These are phyloP conservation scores for Cladosporium sp. DNA, from an alignment of 2,329 filamentous ascomycete species.

Conservation along the genomic window DNA sequence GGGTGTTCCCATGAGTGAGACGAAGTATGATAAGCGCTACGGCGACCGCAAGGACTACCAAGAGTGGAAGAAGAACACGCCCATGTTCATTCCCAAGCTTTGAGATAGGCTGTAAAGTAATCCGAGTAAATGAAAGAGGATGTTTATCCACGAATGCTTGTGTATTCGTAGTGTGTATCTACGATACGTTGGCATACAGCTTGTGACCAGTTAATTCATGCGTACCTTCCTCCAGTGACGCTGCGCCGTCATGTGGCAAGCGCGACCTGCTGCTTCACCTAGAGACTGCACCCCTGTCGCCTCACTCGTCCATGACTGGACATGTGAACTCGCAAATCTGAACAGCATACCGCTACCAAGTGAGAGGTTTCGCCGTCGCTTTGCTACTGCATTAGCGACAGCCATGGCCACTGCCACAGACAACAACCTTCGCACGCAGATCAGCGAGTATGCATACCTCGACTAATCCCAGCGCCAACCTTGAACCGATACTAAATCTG, in stretches of 20 bases:
- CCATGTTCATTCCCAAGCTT: constrained; percentile 61
- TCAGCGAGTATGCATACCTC: neutral
- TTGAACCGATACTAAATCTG: neutral
- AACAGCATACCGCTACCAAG: too few relatives aligned
- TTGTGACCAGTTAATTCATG: neutral
- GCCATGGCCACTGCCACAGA: neutral
- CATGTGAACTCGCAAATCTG: too few relatives aligned
- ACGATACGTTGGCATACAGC: neutral
- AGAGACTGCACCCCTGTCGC: too few relatives aligned
- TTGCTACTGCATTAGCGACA: neutral
- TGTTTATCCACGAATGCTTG: neutral
- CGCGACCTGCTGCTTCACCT: too few relatives aligned
- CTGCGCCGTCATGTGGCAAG: too few relatives aligned
- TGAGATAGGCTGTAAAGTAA: constrained; percentile 22
- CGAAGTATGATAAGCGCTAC: constrained; percentile 64
- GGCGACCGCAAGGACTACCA: constrained; percentile 62
- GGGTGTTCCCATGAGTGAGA: constrained; percentile 63
- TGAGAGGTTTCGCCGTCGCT: too few relatives aligned
- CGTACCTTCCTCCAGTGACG: too few relatives aligned
- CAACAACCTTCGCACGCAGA: neutral
- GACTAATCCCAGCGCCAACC: neutral
- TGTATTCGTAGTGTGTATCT: neutral
- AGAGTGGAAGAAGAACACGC: constrained; percentile 64
- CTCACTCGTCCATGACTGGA: too few relatives aligned
- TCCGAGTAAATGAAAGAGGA: neutral